Percentiles rank a stretch among this genome's conserved stretches.
These are phyloP conservation scores for Colletotrichum lupini DNA, from an alignment of 2,329 filamentous ascomycete genomes.

Conservation along the genomic window DNA sequence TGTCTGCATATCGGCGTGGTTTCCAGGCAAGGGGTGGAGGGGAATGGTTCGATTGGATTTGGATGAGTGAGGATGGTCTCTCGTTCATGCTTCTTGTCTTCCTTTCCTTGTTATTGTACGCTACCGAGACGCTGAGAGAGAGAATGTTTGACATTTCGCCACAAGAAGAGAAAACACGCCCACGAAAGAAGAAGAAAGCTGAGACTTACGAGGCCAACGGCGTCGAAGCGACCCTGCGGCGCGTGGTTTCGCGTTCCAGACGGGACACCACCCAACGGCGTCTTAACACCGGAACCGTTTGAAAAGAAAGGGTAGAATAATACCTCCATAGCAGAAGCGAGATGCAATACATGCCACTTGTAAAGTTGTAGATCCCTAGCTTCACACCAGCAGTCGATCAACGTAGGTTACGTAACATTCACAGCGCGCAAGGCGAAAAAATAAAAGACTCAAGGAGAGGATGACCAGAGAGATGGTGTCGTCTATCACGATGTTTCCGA, in stretches of 20 bases:
- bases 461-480: constrained; percentile 17
- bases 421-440: not conserved
- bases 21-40: constrained; percentile 2
- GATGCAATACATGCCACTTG: not conserved
- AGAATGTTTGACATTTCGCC: not conserved
- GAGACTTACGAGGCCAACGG: constrained; percentile 30
- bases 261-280: constrained; percentile 10
- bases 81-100: not conserved
- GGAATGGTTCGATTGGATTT: not conserved
- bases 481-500: constrained; percentile 7
- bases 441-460: not conserved
- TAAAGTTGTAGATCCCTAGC: not conserved
- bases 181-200: constrained; percentile 21
- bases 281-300: not conserved
- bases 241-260: constrained; percentile 18
- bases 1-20: constrained; percentile 7
- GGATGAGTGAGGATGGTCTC: not conserved
- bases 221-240: not conserved
- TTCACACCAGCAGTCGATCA: constrained; percentile 7
- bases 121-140: not conserved
- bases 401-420: constrained; percentile 3
- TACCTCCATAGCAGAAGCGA: not conserved
- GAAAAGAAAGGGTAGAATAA: not conserved
- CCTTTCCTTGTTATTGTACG: not conserved
- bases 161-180: constrained; percentile 32